Evolutionary conservation across 805 yeast genomes (phyloP).

Genomic region (Cephaloascus fragrans): DNA sequence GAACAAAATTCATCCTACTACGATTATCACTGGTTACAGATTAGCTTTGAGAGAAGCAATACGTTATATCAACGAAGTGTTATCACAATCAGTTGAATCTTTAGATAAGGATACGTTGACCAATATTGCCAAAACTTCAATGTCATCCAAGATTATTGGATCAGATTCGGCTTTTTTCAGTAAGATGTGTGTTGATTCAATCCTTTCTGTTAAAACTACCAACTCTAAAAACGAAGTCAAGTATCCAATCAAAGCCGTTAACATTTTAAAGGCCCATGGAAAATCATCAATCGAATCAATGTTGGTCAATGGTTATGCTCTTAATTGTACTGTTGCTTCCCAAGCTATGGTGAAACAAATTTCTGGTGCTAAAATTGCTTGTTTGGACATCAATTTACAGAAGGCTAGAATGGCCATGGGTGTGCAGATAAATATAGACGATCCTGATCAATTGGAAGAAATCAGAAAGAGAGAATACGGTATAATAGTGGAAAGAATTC

Average conservation of each 20-base stretch:
- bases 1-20: conserved; percentile 94
- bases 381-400: conserved; percentile 86
- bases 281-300: conserved; percentile 82
- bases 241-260: conserved; percentile 96
- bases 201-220: conserved; percentile 87
- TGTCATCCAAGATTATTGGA: conserved; percentile 95
- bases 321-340: conserved; percentile 94
- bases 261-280: conserved; percentile 93
- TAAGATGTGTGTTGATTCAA: conserved; percentile 87
- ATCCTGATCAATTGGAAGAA: conserved; percentile 93
- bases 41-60: conserved; percentile 88
- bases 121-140: conserved; percentile 91
- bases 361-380: conserved; percentile 69
- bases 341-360: conserved; percentile 87
- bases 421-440: conserved; percentile 91
- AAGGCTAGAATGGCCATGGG: conserved; percentile 98
- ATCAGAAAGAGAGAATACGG: conserved; percentile 85
- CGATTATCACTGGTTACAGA: conserved; percentile 93
- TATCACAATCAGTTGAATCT: conserved; percentile 69
- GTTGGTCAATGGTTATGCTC: conserved; percentile 87
- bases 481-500: conserved; percentile 72
- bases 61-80: conserved; percentile 74
- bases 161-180: conserved; percentile 87
- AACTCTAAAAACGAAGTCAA: conserved; percentile 80
- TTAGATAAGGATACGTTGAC: conserved; percentile 78